These are phyloP conservation scores for Saturnispora gosingensis DNA, from an alignment of 805 yeast species.

Conservation along the genomic window DNA sequence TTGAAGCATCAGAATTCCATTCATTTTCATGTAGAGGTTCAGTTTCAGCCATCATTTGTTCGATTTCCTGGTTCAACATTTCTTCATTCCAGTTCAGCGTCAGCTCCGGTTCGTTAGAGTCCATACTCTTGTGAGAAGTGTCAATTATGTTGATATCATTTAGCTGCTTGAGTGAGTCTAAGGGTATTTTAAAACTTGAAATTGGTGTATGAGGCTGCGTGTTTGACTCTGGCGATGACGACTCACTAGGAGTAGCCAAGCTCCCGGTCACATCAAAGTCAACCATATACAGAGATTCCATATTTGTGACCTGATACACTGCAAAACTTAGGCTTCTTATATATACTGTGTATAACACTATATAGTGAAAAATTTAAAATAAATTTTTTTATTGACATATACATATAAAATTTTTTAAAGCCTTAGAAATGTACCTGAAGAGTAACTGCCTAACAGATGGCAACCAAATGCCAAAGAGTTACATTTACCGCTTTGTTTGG, in stretches of 20 bases:
- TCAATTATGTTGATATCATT: neutral
- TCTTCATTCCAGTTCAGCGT: constrained; percentile 1
- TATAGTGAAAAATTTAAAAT: neutral
- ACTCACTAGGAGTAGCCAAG: neutral
- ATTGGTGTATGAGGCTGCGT: constrained; percentile 2
- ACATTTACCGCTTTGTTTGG: neutral
- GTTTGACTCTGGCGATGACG: constrained; percentile 3
- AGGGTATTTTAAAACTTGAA: neutral
- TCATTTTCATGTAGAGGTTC: neutral
- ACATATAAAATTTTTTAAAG: neutral
- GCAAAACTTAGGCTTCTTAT: neutral
- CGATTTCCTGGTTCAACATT: constrained; percentile 1
- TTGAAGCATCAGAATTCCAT: neutral
- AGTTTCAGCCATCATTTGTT: constrained; percentile 3
- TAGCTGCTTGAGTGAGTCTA: neutral
- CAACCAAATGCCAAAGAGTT: neutral
- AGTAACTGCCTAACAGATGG: neutral
- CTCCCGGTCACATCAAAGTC: neutral
- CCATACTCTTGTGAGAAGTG: neutral
- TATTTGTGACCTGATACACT: neutral
- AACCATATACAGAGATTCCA: neutral
- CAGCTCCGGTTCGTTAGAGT: neutral
- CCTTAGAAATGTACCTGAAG: neutral
- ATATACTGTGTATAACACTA: neutral
- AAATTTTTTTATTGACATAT: neutral